Conservation (phyloP, 2,329 filamentous ascomycete species). For the Xenoacremonium recifei region DNA sequence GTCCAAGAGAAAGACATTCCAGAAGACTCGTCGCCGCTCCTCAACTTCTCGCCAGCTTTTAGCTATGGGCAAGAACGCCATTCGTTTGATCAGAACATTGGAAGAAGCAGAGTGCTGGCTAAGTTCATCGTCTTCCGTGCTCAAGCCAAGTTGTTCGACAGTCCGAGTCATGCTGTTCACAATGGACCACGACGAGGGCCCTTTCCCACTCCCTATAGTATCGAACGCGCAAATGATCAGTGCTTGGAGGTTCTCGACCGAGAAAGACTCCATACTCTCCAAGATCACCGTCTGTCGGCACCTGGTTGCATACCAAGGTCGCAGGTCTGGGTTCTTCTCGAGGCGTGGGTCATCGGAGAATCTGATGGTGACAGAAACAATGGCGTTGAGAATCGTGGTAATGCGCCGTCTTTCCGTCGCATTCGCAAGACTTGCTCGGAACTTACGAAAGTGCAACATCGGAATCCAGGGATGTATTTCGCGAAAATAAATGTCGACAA, state of each 20-base stretch:
- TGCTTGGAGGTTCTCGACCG: constrained; percentile 33
- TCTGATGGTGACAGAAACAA: constrained; percentile 26
- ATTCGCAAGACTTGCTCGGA: constrained; percentile 11
- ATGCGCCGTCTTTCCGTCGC: constrained; percentile 18
- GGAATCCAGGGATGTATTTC: constrained; percentile 39
- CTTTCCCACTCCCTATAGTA: constrained; percentile 34
- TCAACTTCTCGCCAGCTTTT: constrained; percentile 36
- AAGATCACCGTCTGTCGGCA: constrained; percentile 30
- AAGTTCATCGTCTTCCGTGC: constrained; percentile 32
- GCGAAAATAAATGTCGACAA: constrained; percentile 35
- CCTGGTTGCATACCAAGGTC: constrained; percentile 29
- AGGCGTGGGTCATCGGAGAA: constrained; percentile 18
- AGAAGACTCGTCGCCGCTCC: constrained; percentile 39
- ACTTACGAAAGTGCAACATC: constrained; percentile 25
- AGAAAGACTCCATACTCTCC: constrained; percentile 33
- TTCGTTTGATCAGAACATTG: constrained; percentile 29
- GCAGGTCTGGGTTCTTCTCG: too few relatives aligned
- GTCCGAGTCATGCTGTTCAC: constrained; percentile 38
- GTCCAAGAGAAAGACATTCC: constrained; percentile 40
- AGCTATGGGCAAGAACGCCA: constrained; percentile 29
- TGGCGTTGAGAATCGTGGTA: constrained; percentile 35
- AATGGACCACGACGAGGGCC: constrained; percentile 35
- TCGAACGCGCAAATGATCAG: constrained; percentile 36
- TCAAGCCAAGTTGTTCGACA: constrained; percentile 37
- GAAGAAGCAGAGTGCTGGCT: constrained; percentile 7